phyloP scores from a whole-genome alignment of 139 green algal genomes.

The Chlorella vulgaris region DNA sequence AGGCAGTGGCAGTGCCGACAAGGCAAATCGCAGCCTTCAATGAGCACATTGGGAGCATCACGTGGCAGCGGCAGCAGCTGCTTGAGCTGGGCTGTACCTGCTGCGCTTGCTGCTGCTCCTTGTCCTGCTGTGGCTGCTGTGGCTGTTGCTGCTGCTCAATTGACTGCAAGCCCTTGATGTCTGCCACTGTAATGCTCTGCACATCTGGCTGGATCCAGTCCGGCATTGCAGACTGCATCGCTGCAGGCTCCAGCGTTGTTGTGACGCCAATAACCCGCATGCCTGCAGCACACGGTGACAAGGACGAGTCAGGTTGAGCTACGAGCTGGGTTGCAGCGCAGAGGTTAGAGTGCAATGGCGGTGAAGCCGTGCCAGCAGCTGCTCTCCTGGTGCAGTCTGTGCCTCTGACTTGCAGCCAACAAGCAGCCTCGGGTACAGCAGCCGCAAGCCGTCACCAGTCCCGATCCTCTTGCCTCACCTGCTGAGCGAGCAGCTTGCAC shows the following conservation, averaged over 20 bases:
- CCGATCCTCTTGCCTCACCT: not conserved
- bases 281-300: constrained; percentile 13
- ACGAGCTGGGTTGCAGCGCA: not conserved
- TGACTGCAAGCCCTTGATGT: constrained; percentile 37
- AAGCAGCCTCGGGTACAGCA: not conserved
- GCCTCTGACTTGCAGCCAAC: too few relatives aligned
- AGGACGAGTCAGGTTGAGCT: not conserved
- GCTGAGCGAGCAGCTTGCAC: constrained; percentile 57
- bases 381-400: too few relatives aligned
- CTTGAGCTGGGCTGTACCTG: not conserved
- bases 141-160: constrained; percentile 10
- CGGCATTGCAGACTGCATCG: constrained; percentile 49
- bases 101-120: too few relatives aligned
- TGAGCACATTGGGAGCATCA: too few relatives aligned
- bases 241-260: constrained; percentile 53
- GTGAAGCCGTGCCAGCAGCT: not conserved
- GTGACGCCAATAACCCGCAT: constrained; percentile 72
- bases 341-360: not conserved
- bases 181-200: constrained; percentile 45
- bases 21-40: too few relatives aligned
- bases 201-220: constrained; percentile 56
- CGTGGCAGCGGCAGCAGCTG: too few relatives aligned
- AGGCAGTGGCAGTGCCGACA: too few relatives aligned
- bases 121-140: not conserved
- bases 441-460: not conserved